A percentile compares a stretch with the other conserved stretches of the same genome.
phyloP scores from a whole-genome alignment of 257 asterid species.

The Solanum pennellii region DNA sequence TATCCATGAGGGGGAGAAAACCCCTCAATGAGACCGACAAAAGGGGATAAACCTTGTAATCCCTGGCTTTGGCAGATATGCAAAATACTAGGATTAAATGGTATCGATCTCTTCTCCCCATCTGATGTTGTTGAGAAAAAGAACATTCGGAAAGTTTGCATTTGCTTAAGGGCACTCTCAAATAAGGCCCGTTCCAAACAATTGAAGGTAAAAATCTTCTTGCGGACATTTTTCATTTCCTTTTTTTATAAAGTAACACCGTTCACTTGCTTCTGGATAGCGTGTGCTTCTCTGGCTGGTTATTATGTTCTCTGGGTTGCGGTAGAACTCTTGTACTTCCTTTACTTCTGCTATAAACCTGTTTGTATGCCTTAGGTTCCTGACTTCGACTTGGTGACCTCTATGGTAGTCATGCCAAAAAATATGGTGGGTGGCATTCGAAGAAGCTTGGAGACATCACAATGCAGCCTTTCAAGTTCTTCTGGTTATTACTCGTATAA shows the following conservation, averaged over 20 bases:
- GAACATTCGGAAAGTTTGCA: slow-evolving; percentile 72
- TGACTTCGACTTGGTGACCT: slow-evolving; percentile 56
- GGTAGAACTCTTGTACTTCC: neutral
- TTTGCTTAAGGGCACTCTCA: slow-evolving; percentile 77
- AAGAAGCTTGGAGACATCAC: slow-evolving; percentile 71
- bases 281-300: neutral
- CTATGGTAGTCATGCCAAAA: slow-evolving; percentile 67
- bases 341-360: neutral
- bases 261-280: neutral
- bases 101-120: slow-evolving; percentile 91
- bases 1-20: neutral
- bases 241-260: neutral
- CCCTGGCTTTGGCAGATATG: slow-evolving; percentile 34
- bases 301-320: neutral
- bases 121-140: slow-evolving; percentile 88
- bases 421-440: slow-evolving; percentile 67
- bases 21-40: neutral
- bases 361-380: slow-evolving; percentile 41
- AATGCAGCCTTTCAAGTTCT: slow-evolving; percentile 49
- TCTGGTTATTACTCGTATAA: slow-evolving; percentile 38
- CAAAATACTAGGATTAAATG: slow-evolving; percentile 80
- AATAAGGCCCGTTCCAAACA: slow-evolving; percentile 77
- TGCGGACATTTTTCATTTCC: neutral
- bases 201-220: slow-evolving; percentile 38
- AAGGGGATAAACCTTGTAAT: neutral